Evolutionary conservation across 1,139 yeast genomes (phyloP), one percentile per base, ranked within the genome.

Genomic region (Taphrina pruni): DNA sequence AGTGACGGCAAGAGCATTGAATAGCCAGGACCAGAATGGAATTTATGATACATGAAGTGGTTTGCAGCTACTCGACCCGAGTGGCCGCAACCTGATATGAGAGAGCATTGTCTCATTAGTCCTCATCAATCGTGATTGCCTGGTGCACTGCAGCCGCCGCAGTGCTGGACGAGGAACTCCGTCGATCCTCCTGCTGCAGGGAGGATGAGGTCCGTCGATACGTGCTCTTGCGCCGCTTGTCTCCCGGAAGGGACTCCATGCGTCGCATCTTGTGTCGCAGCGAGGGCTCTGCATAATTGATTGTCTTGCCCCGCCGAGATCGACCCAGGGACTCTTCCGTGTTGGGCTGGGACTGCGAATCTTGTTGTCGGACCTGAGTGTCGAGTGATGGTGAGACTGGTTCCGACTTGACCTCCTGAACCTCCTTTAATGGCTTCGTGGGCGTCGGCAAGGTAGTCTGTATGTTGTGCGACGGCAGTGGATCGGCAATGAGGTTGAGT

Each of bases 271-370:
- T 90, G 17, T 84, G 85, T 50, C 88, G 81, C 69, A 88, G 77
- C 0, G 93, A 86, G 0, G 94, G 90, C 45, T 87, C 82, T 17
- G 87, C 86, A 75, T 90, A 90, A 75, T 87, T 87, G 6, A 90
- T 86, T 9, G 84, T 82, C 73, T 83, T 84, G 6, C 86, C 80
- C 72, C 86, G 78, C 70, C 83, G 77, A 36, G 78, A 70, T 26
- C 72, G 58, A 20, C 69, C 52, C 6, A 21, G 20, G 36, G 50
- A 11, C 41, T 41, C 58, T 8, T 51, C 60, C 6, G 26, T 35
- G 6, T 46, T n/a, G 17, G 41, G 54, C 54, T 20, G 6, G 32
- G 54, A 8, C n/a, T 21, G 32, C n/a, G 5, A 6, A 50, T 50
- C 54, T 11, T 21, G 54, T 11, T 21, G 54, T 26, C 54, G 32